Conservation (phyloP, 2,329 filamentous ascomycete species). For the Monosporascus sp. region DNA sequence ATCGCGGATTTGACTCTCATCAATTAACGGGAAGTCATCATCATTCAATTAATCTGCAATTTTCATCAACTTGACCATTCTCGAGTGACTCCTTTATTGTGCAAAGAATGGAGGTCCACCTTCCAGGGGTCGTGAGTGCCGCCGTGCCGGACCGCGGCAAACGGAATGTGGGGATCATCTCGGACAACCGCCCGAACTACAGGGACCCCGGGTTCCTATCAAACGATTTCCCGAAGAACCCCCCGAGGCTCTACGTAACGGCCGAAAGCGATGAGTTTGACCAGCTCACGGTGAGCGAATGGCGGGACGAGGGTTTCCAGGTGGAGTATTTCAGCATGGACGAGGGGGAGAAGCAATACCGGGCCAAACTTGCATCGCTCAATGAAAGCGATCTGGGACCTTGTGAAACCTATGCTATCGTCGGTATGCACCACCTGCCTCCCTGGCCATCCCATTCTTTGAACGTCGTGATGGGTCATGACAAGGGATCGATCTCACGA, state of each 20-base stretch:
- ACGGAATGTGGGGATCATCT: constrained; percentile 16
- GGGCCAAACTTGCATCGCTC: constrained; percentile 28
- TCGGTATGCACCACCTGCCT: constrained; percentile 27
- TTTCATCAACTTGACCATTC: too few species aligned
- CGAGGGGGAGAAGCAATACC: constrained; percentile 28
- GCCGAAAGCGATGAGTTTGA: constrained; percentile 40
- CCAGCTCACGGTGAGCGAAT: constrained; percentile 29
- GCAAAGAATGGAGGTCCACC: constrained; percentile 22
- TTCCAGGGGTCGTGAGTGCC: constrained; percentile 24
- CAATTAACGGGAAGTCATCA: not conserved
- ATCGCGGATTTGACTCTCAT: not conserved
- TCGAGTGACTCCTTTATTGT: not conserved
- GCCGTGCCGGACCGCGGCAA: constrained; percentile 19
- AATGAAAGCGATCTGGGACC: constrained; percentile 30
- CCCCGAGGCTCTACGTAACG: constrained; percentile 38
- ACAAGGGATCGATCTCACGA: too few species aligned
- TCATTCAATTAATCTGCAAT: not conserved
- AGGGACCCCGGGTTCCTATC: constrained; percentile 39
- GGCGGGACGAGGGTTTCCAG: constrained; percentile 39
- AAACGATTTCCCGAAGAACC: constrained; percentile 30
- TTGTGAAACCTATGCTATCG: constrained; percentile 39
- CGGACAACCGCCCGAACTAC: constrained; percentile 28
- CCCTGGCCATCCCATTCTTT: too few species aligned
- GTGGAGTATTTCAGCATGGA: constrained; percentile 39
- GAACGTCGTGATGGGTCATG: too few species aligned